Base-by-base conservation (phyloP, 23 red algal genomes). In the Gracilaria gracilis region DNA sequence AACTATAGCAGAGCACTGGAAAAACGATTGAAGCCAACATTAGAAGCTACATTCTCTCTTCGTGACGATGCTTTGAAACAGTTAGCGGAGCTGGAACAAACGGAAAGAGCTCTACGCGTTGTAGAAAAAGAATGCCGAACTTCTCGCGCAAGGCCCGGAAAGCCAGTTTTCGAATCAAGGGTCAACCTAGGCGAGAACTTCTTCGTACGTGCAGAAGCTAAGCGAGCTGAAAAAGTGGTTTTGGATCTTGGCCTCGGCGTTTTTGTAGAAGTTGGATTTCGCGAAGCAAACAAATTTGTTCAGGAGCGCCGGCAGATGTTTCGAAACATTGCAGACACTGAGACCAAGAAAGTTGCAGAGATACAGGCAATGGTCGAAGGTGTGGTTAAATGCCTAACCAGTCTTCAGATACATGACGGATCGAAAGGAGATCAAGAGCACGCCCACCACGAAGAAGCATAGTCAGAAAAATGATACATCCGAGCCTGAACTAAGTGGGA, bases 111-210 rank as follows among this genome's bases (percentile, higher is more conserved):
- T 15, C 28, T 86, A 14, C 37, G 65, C 15, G n/a, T 86, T 44
- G 32, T 86, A 37, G 59, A 86, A 48, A 51, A 50, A 21, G 61
- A 51, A 33, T 73, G 31, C 44, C 38, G 67, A 23, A 40, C 36
- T 23, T 66, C 82, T 54, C 57, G 64, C 15, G 64, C 23, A 48
- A 67, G 31, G 58, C 20, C 61, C 36, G 59, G 44, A 16, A 67
- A 61, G 33, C 82, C 82, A 34, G 35, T 24, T 25, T 47, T 86
- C 3, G 37, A 73, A 69, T 67, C 82, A 8, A 58, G 82, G 21
- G 82, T 86, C 20, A 86, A 86, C 42, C 37, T 86, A 32, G 82
- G 82, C 64, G 59, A 86, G 9, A 48, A 86, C 23, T 86, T 86
- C 28, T 86, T 69, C 65, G 61, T 73, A 19, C 47, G 65, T 20